Conservation (phyloP, 2,329 filamentous ascomycete species). For the Exophiala xenobiotica region DNA sequence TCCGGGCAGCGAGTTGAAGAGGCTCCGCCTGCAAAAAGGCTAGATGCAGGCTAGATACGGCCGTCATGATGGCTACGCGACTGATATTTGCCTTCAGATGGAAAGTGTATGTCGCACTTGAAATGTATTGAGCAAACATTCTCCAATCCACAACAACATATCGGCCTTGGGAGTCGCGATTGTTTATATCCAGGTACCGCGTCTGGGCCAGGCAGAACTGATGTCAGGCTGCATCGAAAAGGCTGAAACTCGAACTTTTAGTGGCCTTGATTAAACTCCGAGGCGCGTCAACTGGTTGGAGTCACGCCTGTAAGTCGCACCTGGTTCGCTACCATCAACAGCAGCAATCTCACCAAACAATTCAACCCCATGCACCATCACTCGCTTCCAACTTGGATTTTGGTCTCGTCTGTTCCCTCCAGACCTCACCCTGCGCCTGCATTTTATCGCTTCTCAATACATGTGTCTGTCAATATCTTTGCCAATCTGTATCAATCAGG, state of each 20-base stretch:
- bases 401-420: neutral
- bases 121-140: neutral
- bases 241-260: neutral
- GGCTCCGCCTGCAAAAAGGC: neutral
- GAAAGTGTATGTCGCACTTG: neutral
- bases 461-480: neutral
- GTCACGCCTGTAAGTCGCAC: neutral
- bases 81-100: neutral
- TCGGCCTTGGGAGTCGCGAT: no score
- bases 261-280: constrained; percentile 2
- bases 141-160: constrained; percentile 1
- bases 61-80: no score
- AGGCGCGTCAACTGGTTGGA: neutral
- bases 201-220: constrained; percentile 1
- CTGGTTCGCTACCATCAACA: neutral
- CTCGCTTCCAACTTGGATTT: neutral
- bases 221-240: constrained; percentile 8
- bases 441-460: neutral
- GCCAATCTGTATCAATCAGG: neutral
- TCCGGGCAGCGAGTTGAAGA: neutral
- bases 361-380: neutral
- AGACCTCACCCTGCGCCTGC: neutral
- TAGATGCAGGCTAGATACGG: neutral
- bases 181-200: constrained; percentile 2
- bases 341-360: neutral